Conservation (phyloP, 2,329 filamentous ascomycete species). For the Leptographium lundbergii region DNA sequence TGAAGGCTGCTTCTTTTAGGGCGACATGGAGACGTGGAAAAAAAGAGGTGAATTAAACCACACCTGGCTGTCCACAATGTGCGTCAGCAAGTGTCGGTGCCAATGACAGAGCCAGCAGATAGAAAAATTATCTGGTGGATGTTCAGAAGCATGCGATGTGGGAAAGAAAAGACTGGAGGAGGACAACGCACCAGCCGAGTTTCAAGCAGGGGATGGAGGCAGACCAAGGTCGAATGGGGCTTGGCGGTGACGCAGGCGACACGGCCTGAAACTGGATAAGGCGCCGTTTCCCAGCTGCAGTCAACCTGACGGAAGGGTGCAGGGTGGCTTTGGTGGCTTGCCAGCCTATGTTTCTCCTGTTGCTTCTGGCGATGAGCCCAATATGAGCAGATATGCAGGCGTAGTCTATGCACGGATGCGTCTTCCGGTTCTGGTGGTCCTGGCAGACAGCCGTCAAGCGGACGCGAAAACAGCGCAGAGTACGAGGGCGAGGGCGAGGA, state of each 20-base stretch:
- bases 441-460: neutral
- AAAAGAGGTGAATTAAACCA: neutral
- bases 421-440: neutral
- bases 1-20: neutral
- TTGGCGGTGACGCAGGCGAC: neutral
- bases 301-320: neutral
- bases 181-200: neutral
- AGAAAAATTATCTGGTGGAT: neutral
- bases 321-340: neutral
- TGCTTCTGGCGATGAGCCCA: neutral
- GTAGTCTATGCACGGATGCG: neutral
- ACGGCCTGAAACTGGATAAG: neutral
- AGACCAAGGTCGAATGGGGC: neutral
- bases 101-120: neutral
- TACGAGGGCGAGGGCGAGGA: neutral
- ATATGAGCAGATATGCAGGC: neutral
- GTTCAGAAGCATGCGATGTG: neutral
- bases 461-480: neutral
- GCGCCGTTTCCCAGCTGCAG: neutral
- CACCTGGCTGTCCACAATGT: neutral
- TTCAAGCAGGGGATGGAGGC: neutral
- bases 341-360: neutral
- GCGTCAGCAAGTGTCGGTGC: neutral
- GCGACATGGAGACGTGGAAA: neutral
- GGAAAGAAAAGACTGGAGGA: slow-evolving; percentile 1